phyloP scores from a whole-genome alignment of 129 eudicot species.

The Kitagawia praeruptora region DNA sequence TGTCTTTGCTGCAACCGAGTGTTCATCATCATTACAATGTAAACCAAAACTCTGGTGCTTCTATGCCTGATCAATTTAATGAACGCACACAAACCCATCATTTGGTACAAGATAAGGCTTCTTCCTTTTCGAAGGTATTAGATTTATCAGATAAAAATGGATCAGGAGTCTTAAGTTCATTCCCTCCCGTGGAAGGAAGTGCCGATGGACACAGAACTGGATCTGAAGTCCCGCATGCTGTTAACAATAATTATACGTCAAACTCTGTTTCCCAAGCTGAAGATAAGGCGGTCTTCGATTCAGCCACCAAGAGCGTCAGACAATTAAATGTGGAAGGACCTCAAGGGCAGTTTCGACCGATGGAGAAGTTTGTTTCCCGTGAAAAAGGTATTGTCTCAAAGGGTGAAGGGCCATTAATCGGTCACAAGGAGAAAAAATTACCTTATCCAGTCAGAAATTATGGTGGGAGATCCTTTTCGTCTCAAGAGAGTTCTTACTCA shows the following conservation, averaged over 20 bases:
- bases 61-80: conserved; percentile 32
- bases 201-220: conserved; percentile 18
- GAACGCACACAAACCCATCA: conserved; percentile 27
- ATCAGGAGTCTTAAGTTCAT: conserved; percentile 18
- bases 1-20: conserved; percentile 65
- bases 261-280: conserved; percentile 25
- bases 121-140: conserved; percentile 14
- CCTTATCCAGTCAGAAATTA: conserved; percentile 39
- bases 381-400: conserved; percentile 34
- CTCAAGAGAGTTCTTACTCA: conserved; percentile 29
- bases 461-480: conserved; percentile 35
- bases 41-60: conserved; percentile 31
- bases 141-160: conserved; percentile 25
- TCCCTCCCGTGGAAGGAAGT: conserved; percentile 17
- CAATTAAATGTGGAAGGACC: conserved; percentile 25
- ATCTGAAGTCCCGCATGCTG: conserved; percentile 19
- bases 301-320: conserved; percentile 8
- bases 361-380: conserved; percentile 15
- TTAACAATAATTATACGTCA: conserved; percentile 20
- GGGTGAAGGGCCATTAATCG: conserved; percentile 36
- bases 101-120: conserved; percentile 21
- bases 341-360: conserved; percentile 25
- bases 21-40: conserved; percentile 36
- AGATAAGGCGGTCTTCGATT: conserved; percentile 15
- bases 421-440: conserved; percentile 44